Base-by-base conservation (phyloP, 2,329 filamentous ascomycete genomes). In the Colletotrichum kahawae region DNA sequence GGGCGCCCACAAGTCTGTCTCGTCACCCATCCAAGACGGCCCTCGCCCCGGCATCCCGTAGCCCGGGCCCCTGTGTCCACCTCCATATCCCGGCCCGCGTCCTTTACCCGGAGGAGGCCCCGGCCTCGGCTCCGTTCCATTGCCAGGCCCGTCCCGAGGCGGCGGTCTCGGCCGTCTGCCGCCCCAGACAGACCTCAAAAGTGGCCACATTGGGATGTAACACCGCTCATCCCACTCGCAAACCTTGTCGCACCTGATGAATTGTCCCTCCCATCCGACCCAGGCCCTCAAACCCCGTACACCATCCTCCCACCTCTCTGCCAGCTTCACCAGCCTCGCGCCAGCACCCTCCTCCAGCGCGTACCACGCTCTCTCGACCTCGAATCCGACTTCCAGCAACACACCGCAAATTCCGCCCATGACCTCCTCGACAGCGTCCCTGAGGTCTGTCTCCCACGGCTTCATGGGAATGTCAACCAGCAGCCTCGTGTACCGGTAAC, bases 161-260 rank as follows among this genome's bases (percentile, higher is more conserved):
- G 72, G 68, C 21, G 54, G 72, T 60, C 68, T 70, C 51, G 77
- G 77, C 71, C 67, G 70, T 62, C 74, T 29, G 33, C 77, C 48
- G 14, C 68, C 65, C 36, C 75, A 38, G 12, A 43, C 36, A 27
- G 65, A 75, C 38, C 36, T 75, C 60, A 81, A 74, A 75, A 87
- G 75, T 3, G 88, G 88, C 88, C 87, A 89, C 84, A 89, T 89
- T 2, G 88, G 87, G 51, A 89, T 87, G 74, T 84, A 88, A 77
- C 88, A 89, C 14, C 84, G 82, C 77, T 88, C 85, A 71, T 86
- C 83, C 79, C 82, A 83, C 5, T 76, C 84, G 71, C 87, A 89
- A 54, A 82, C 82, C 34, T 82, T 78, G 4, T 82, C 76, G 73
- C 87, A 89, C 10, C 81, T 80, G 2, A 83, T 81, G 79, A 85